Evolutionary conservation across 2,329 filamentous ascomycete genomes (phyloP).

Genomic region (Claviceps fusiformis): DNA sequence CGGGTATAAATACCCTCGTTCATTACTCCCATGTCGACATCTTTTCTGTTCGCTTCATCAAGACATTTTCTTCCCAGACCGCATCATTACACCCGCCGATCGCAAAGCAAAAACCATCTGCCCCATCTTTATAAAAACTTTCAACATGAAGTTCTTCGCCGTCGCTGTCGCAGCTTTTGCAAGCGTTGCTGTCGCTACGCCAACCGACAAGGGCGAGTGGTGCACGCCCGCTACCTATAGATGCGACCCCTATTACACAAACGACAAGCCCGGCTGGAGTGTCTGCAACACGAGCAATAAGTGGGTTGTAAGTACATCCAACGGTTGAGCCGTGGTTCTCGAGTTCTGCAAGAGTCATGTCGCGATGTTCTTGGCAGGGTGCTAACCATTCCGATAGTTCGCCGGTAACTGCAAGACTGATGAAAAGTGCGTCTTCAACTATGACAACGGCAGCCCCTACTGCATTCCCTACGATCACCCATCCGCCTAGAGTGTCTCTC

Average conservation of each 20-base stretch:
- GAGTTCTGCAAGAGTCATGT: background rate
- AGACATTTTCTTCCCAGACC: background rate
- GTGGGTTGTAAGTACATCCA: constrained; percentile 20
- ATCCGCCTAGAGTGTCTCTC: background rate
- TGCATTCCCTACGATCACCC: constrained; percentile 13
- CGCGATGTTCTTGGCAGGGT: background rate
- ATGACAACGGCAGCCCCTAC: constrained; percentile 23
- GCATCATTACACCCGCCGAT: background rate
- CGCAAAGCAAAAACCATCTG: background rate
- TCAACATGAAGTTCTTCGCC: constrained; percentile 17
- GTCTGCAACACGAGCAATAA: constrained; percentile 17
- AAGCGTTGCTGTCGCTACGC: constrained; percentile 7
- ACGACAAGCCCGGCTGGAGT: constrained; percentile 15
- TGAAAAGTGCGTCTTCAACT: constrained; percentile 23
- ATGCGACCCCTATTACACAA: constrained; percentile 10
- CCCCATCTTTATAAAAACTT: background rate
- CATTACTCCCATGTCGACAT: background rate
- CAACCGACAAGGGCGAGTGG: background rate
- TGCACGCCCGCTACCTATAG: constrained; percentile 23
- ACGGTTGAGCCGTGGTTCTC: background rate
- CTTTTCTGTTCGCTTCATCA: background rate
- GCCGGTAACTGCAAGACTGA: constrained; percentile 22
- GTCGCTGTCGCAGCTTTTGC: constrained; percentile 12
- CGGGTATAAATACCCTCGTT: background rate
- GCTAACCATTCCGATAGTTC: constrained; percentile 11